These are phyloP conservation scores for Aspergillus pseudoglaucus DNA, from an alignment of 2,329 filamentous ascomycete species.

Conservation along the genomic window DNA sequence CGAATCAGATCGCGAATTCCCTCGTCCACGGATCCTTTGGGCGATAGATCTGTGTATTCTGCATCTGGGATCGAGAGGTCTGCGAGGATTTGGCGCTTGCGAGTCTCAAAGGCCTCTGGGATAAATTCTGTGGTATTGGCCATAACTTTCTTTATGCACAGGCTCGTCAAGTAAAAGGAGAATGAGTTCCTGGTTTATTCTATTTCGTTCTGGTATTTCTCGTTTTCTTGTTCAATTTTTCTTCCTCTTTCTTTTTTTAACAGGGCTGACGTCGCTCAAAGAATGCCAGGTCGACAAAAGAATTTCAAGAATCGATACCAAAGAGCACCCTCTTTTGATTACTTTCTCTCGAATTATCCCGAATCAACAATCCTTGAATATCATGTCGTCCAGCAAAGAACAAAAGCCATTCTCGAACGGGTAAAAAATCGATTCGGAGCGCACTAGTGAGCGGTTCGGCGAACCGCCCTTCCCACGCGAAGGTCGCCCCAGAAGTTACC, in stretches of 20 bases:
- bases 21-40: conserved; percentile 79
- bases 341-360: neutral
- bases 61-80: conserved; percentile 62
- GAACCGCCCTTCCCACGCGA: conserved; percentile 15
- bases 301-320: neutral
- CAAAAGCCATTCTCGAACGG: conserved; percentile 10
- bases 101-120: conserved; percentile 45
- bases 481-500: conserved; percentile 22
- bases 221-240: conserved; percentile 3
- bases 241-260: neutral
- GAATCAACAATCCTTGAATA: neutral
- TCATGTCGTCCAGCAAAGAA: neutral
- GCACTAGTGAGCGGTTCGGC: conserved; percentile 10
- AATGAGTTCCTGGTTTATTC: neutral
- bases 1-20: conserved; percentile 71
- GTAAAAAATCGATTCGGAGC: conserved; percentile 4
- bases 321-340: neutral
- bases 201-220: conserved; percentile 1
- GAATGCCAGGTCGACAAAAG: neutral
- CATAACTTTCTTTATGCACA: neutral
- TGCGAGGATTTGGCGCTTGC: conserved; percentile 67
- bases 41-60: conserved; percentile 75
- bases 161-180: neutral
- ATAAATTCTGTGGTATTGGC: conserved; percentile 5
- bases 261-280: neutral